Evolutionary conservation across 139 green algal species (phyloP), one percentile per base, ranked within the genome.

Genomic region (Axilococcus clingmanii): DNA sequence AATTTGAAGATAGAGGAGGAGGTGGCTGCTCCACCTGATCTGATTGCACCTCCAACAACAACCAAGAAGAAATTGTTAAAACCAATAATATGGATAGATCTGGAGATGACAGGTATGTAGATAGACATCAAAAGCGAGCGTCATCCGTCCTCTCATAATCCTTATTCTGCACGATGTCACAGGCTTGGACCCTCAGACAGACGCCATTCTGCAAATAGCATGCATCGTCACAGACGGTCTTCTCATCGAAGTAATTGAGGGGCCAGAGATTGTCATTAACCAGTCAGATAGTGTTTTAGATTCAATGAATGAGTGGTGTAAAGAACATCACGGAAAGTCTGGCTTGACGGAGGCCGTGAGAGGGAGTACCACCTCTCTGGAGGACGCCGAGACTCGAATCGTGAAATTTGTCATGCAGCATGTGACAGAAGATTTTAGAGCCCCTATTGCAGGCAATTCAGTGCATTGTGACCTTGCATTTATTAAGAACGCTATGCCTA

Each of bases 281-380:
- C 76, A 93, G 3, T 15, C 33, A 2, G 87, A 96, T 19, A 68
- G 74, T 2, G 78, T 92, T 29, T 69, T 96, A 6, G 66, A 45
- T 4, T 25, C n/a, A 40, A 97, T 97, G 89, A 95, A 95, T 59
- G 81, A 77, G 1, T 97, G 89, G 89, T 94, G 82, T 59, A 59
- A 72, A 25, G 73, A 94, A 63, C 78, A 96, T 61, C 88, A 96
- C 55, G 70, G 55, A 44, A 77, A 59, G 22, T 80, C 63, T 31
- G 79, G 68, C 2, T 64, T 83, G 14, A 77, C 57, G 20, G 36
- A 78, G 38, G 67, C 53, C 15, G 71, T 81, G 41, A 51, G 76
- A 1, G 58, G 81, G 2, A 86, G 73, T 61, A 78, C 19, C 2
- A 46, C 73, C 4, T 66, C 31, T 22, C 58, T 94, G 48, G 34